A percentile compares a stretch with the other conserved stretches of the same genome.
Conservation (phyloP, 2,329 filamentous ascomycete genomes). For the Ceratocystis ficicola region DNA sequence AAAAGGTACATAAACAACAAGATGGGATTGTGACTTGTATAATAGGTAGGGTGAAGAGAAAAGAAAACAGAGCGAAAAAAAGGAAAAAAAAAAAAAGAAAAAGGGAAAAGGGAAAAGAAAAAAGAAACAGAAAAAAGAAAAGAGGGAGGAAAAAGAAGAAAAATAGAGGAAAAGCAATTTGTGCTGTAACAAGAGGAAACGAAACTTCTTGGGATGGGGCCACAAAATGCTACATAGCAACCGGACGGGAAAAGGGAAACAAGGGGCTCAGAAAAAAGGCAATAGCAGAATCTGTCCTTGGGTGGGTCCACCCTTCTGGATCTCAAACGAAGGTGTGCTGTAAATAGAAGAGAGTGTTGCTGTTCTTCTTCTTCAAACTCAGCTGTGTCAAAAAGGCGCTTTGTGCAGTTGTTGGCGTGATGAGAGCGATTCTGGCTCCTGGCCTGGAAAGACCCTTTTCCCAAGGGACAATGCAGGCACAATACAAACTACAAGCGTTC, state of each 20-base stretch:
- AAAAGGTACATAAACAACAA: neutral
- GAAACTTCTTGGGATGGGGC: conserved; percentile 13
- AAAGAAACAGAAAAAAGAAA: conserved; percentile 17
- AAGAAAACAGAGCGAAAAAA: neutral
- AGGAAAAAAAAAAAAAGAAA: neutral
- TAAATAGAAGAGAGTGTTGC: neutral
- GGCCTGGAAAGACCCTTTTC: too few species aligned
- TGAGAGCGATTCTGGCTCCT: too few species aligned
- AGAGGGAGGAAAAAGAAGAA: conserved; percentile 10
- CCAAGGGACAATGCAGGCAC: neutral
- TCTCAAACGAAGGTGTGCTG: neutral
- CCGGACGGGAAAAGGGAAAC: conserved; percentile 11
- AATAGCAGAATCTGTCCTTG: neutral
- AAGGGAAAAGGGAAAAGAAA: neutral
- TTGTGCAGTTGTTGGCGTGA: too few species aligned
- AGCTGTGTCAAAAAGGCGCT: too few species aligned
- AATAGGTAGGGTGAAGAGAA: neutral
- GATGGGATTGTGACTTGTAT: neutral
- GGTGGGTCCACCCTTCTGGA: too few species aligned
- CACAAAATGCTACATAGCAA: conserved; percentile 16
- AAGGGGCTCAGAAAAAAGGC: conserved; percentile 2
- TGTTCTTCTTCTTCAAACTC: too few species aligned
- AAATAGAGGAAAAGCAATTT: conserved; percentile 12
- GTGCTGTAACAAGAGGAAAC: conserved; percentile 4
- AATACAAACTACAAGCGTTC: neutral